These are phyloP conservation scores for Centrapalus pauciflorus DNA, from an alignment of 129 eudicot genomes.

Conservation along the genomic window DNA sequence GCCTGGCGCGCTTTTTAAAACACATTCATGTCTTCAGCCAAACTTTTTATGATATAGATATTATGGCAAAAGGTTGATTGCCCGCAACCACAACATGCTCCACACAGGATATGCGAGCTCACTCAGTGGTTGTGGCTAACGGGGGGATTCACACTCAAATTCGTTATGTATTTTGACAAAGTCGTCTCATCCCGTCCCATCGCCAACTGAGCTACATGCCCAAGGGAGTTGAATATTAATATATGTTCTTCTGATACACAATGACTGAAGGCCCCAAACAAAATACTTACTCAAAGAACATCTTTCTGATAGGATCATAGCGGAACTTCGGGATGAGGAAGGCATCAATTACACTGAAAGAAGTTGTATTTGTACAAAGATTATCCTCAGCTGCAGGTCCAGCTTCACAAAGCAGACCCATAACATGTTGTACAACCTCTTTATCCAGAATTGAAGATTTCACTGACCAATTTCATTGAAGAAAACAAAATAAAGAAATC, in stretches of 20 bases:
- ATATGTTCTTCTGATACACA: background rate
- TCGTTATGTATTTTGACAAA: too few species aligned
- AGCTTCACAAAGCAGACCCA: slow-evolving; percentile 41
- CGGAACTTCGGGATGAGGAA: slow-evolving; percentile 65
- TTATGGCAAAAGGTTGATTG: too few species aligned
- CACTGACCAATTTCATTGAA: slow-evolving; percentile 42
- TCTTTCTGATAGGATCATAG: slow-evolving; percentile 69
- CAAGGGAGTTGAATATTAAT: too few species aligned
- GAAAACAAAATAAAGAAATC: background rate
- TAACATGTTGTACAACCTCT: slow-evolving; percentile 55
- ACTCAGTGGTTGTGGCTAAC: too few species aligned
- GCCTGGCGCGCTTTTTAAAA: too few species aligned
- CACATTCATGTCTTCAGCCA: background rate
- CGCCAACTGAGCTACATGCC: too few species aligned
- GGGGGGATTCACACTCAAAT: too few species aligned
- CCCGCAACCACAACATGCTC: too few species aligned
- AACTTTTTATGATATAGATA: too few species aligned
- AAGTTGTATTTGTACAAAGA: slow-evolving; percentile 29
- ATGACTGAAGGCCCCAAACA: slow-evolving; percentile 1
- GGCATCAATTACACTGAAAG: slow-evolving; percentile 59
- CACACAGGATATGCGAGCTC: too few species aligned
- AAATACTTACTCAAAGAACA: slow-evolving; percentile 57
- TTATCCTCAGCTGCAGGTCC: slow-evolving; percentile 45
- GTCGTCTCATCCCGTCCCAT: too few species aligned
- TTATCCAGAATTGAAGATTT: slow-evolving; percentile 82